A percentile compares a stretch with the other conserved stretches of the same genome.
These are phyloP conservation scores for Hypomyces rosellus DNA, from an alignment of 2,329 filamentous ascomycete species.

Conservation along the genomic window DNA sequence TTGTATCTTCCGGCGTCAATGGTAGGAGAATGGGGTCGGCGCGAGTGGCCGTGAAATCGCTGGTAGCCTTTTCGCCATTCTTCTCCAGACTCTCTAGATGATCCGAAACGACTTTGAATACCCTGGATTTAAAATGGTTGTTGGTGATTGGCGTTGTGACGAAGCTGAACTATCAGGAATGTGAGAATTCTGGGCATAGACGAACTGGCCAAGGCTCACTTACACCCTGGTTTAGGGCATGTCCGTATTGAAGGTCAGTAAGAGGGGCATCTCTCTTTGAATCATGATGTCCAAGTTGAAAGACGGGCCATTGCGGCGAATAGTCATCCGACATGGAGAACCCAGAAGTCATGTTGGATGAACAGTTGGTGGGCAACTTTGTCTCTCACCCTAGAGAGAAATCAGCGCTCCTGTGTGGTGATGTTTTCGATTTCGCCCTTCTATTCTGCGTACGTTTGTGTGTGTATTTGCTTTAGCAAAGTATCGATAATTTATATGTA, in stretches of 20 bases:
- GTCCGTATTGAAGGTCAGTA: conserved; percentile 56
- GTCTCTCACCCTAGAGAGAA: too few species aligned
- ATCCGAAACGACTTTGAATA: conserved; percentile 54
- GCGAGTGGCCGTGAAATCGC: conserved; percentile 38
- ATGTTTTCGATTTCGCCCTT: too few species aligned
- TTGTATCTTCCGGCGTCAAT: conserved; percentile 73
- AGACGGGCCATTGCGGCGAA: conserved; percentile 31
- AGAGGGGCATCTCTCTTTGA: conserved; percentile 55
- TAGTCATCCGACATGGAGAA: conserved; percentile 4
- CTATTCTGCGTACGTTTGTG: too few species aligned
- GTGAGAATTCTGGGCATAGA: background rate
- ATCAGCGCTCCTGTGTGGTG: too few species aligned
- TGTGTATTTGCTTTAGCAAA: too few species aligned
- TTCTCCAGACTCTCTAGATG: conserved; percentile 45
- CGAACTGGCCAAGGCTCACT: conserved; percentile 26
- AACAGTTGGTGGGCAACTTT: background rate
- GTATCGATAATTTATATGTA: background rate
- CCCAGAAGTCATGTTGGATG: background rate
- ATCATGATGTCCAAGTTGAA: conserved; percentile 72
- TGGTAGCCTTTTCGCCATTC: conserved; percentile 30
- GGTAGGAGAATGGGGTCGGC: conserved; percentile 57
- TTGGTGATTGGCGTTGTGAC: conserved; percentile 75
- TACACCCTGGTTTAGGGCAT: conserved; percentile 64
- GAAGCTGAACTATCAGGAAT: conserved; percentile 60
- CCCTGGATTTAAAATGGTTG: conserved; percentile 60